phyloP scores from a whole-genome alignment of 768 basidiomycete species.

The Stropharia rugosoannulata region DNA sequence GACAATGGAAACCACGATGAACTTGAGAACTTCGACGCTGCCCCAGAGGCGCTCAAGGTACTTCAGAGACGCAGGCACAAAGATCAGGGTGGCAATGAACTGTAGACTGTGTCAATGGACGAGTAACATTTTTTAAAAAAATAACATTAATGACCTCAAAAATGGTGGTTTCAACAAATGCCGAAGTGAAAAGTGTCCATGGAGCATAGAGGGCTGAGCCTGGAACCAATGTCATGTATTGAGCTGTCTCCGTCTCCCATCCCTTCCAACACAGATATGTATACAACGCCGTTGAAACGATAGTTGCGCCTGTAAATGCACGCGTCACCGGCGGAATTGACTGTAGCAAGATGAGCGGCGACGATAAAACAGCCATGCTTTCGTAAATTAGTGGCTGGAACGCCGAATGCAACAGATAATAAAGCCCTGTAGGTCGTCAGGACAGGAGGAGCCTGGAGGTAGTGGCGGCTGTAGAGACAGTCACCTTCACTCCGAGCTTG shows the following conservation, averaged over 20 bases:
- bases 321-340: conserved; percentile 82
- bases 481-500: not conserved
- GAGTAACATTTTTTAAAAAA: not conserved
- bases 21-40: conserved; percentile 78
- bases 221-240: conserved; percentile 80
- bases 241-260: conserved; percentile 34
- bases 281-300: conserved; percentile 58
- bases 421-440: not conserved
- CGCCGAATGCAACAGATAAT: conserved; percentile 12
- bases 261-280: conserved; percentile 63
- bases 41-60: conserved; percentile 98
- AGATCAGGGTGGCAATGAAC: conserved; percentile 75
- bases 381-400: conserved; percentile 9
- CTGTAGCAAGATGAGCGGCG: conserved; percentile 64
- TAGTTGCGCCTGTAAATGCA: conserved; percentile 60
- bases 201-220: conserved; percentile 82
- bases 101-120: conserved; percentile 30
- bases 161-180: conserved; percentile 80
- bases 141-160: conserved; percentile 65
- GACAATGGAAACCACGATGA: conserved; percentile 76
- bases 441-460: not conserved
- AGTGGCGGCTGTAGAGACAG: conserved; percentile 1
- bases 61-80: conserved; percentile 79
- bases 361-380: conserved; percentile 75
- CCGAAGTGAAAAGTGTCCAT: conserved; percentile 92